Conservation (phyloP, 345 rosid species). For the Salix viminalis region DNA sequence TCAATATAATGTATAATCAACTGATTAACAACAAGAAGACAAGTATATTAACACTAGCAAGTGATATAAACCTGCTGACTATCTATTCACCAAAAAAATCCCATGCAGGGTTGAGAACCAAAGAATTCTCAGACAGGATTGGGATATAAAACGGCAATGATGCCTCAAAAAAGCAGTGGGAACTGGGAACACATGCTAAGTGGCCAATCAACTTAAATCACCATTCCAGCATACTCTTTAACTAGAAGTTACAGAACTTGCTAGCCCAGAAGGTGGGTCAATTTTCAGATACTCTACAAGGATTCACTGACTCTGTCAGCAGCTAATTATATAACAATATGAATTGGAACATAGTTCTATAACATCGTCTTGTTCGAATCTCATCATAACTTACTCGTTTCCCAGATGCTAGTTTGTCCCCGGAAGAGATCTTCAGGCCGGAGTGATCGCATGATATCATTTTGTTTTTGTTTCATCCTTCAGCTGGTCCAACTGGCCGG, state of each 20-base stretch:
- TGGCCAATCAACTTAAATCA: neutral
- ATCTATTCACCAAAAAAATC: too few species aligned
- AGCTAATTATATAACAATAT: neutral
- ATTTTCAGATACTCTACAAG: neutral
- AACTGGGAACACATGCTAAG: neutral
- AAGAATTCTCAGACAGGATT: neutral
- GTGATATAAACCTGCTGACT: too few species aligned
- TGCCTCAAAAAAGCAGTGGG: neutral
- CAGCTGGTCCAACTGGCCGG: slow-evolving; percentile 15
- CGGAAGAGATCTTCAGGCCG: too few species aligned
- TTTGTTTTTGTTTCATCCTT: neutral
- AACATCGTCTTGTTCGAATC: neutral
- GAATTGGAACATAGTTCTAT: neutral
- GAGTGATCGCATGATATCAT: neutral
- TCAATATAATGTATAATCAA: too few species aligned
- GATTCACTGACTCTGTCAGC: neutral
- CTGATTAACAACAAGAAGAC: too few species aligned
- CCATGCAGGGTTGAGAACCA: too few species aligned
- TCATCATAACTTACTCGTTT: neutral
- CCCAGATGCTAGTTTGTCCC: neutral
- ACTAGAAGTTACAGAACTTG: neutral
- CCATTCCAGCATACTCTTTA: neutral
- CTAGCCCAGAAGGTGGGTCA: neutral
- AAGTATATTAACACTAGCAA: too few species aligned
- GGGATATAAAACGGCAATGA: neutral